Evolutionary conservation across 1,284 basidiomycete species (phyloP).

Genomic region (Cutaneotrichosporon cyanovorans): DNA sequence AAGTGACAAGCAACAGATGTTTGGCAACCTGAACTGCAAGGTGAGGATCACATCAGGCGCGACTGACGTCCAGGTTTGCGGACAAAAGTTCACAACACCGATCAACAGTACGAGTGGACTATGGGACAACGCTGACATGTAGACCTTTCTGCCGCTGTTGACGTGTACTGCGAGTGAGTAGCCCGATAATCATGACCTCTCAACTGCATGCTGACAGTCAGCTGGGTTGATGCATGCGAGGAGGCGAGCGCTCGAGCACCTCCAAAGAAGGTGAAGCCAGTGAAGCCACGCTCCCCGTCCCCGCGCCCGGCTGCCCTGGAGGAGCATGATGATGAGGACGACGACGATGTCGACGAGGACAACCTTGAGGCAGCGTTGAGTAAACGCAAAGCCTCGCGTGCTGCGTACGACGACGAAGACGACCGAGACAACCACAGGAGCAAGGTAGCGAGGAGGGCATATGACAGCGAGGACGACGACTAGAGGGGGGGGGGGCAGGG

Average conservation of each 20-base stretch:
- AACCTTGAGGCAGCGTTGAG: conserved; percentile 41
- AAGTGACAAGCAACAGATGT: conserved; percentile 39
- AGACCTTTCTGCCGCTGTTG: conserved; percentile 41
- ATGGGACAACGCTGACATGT: neutral
- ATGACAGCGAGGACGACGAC: conserved; percentile 17
- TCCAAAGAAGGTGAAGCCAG: conserved; percentile 18
- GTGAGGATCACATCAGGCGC: too few species aligned
- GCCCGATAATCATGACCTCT: too few species aligned
- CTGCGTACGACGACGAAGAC: conserved; percentile 16
- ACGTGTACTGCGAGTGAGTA: conserved; percentile 42
- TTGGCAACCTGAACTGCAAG: conserved; percentile 36
- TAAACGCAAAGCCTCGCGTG: conserved; percentile 7
- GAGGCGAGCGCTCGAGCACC: conserved; percentile 33
- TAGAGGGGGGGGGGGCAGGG: conserved; percentile 8
- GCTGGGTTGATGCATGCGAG: conserved; percentile 45
- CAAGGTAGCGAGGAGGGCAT: conserved; percentile 8
- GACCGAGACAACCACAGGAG: conserved; percentile 7
- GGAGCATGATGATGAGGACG: conserved; percentile 54
- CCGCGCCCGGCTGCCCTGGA: conserved; percentile 12
- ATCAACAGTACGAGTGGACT: conserved; percentile 33
- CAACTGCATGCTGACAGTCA: conserved; percentile 15
- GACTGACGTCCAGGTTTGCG: conserved; percentile 32
- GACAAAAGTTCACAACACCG: conserved; percentile 32
- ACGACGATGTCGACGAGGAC: conserved; percentile 57
- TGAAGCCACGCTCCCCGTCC: conserved; percentile 4